phyloP scores from a whole-genome alignment of 805 yeast genomes.

The Suhomyces vadensis region DNA sequence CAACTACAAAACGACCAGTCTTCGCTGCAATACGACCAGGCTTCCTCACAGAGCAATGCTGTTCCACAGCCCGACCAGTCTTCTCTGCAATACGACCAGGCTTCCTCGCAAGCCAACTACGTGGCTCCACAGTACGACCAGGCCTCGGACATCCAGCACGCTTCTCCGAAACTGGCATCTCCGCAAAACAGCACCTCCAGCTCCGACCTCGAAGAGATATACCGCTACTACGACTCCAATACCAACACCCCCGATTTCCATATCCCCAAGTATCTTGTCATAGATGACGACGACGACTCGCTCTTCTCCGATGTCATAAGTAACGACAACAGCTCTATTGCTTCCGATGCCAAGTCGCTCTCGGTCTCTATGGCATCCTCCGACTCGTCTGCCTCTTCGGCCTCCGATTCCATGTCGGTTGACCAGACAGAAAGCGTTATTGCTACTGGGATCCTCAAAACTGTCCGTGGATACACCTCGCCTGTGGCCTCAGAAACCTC shows the following conservation, averaged over 20 bases:
- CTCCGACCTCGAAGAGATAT: conserved; percentile 5
- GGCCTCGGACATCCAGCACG: too few species aligned
- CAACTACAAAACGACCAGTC: neutral
- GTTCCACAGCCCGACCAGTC: too few species aligned
- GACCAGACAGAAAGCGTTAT: neutral
- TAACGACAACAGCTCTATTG: neutral
- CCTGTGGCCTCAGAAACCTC: conserved; percentile 1
- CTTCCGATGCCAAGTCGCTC: neutral
- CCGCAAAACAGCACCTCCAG: conserved; percentile 1
- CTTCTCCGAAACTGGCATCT: neutral
- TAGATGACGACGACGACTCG: conserved; percentile 17
- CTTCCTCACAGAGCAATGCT: too few species aligned
- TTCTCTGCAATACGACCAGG: too few species aligned
- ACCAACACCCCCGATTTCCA: conserved; percentile 1
- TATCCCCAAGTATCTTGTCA: conserved; percentile 8
- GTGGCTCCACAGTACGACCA: too few species aligned
- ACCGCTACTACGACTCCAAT: neutral
- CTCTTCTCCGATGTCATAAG: conserved; percentile 15
- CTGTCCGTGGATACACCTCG: neutral
- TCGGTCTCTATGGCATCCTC: conserved; percentile 1
- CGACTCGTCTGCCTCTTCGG: neutral
- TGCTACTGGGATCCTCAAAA: neutral
- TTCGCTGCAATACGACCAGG: too few species aligned
- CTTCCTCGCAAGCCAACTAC: too few species aligned
- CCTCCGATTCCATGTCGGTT: neutral